A percentile compares a stretch with the other conserved stretches of the same genome.
Evolutionary conservation across 2,329 filamentous ascomycete genomes (phyloP).

Genomic region (Lachnellula occidentalis): DNA sequence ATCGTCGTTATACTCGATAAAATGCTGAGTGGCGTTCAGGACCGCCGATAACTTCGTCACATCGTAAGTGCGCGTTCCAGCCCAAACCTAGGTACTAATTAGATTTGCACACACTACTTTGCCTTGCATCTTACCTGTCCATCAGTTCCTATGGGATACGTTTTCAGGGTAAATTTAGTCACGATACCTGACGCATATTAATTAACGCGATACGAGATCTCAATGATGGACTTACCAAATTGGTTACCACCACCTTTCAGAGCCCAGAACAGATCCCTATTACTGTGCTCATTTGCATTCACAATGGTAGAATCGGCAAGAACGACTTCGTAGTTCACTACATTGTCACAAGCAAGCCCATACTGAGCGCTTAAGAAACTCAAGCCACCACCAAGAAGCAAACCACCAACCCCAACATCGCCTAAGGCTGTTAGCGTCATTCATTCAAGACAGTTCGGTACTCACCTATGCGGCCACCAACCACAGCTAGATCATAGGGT

Average conservation of each 20-base stretch:
- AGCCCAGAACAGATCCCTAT: constrained; percentile 23
- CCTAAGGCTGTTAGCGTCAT: constrained; percentile 19
- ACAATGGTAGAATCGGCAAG: constrained; percentile 18
- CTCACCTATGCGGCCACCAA: constrained; percentile 40
- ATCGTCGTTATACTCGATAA: constrained; percentile 46
- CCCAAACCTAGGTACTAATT: constrained; percentile 31
- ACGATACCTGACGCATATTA: constrained; percentile 29
- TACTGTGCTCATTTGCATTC: constrained; percentile 17
- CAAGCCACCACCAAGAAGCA: constrained; percentile 32
- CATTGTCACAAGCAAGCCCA: constrained; percentile 43
- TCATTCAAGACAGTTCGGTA: not conserved
- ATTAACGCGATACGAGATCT: constrained; percentile 23
- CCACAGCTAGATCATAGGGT: constrained; percentile 25
- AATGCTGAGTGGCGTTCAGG: constrained; percentile 46
- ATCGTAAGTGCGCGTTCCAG: constrained; percentile 34
- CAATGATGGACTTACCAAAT: constrained; percentile 22
- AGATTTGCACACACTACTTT: not conserved
- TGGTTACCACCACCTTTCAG: constrained; percentile 25
- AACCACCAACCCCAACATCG: constrained; percentile 37
- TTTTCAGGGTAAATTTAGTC: constrained; percentile 31
- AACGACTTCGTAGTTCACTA: constrained; percentile 40
- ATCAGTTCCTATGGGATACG: constrained; percentile 23
- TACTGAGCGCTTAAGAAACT: constrained; percentile 32
- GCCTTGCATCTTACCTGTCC: constrained; percentile 20
- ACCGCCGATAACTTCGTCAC: constrained; percentile 30